Base-by-base conservation (phyloP, 305 asterid species). In the Stenogyne calaminthoides region DNA sequence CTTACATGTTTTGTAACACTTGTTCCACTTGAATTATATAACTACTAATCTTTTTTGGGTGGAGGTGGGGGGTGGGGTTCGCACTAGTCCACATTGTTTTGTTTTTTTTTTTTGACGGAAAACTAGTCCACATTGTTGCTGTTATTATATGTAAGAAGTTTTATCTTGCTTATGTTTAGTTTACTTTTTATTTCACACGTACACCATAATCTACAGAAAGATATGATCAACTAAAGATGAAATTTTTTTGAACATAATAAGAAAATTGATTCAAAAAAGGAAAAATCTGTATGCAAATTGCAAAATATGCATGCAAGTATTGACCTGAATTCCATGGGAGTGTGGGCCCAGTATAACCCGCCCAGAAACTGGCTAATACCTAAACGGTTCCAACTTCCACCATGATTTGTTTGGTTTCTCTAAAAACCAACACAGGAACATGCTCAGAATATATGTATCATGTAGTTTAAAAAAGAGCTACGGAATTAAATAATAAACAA, bases 351-450 rank as follows among this genome's bases (percentile, higher is more conserved):
- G 14, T 37, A 19, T 65, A 54, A 74, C 76, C 71, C 54, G 57
- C 56, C 77, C 37, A 67, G 58, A 58, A 69, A 76, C 77, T 72
- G 60, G 68, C 73, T 36, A 27, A 42, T 18, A 64, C 74, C 81
- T 59, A 57, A 71, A 37, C 71, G 34, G 32, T 25, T 57, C 70
- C 74, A 67, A 55, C 71, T 25, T 57, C 70, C 74, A 67, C 61
- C 71, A 70, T 27, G 10, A 57, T 57, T 64, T 15, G 80, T 56
- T 40, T 54, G 57, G 63, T 54, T 76, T 52, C 16, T 65, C 59
- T 42, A 46, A 15, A 69, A 63, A 25, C 62, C 67, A 20, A n/a
- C 67, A 56, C 10, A 56, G 11, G 15, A 64, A 55, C 72, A 25
- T 56, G 63, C 39, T 56, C 36, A 22, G 25, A 22, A 22, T 56